Conservation (phyloP, 2,329 filamentous ascomycete species). For the Biscogniauxia sp. region DNA sequence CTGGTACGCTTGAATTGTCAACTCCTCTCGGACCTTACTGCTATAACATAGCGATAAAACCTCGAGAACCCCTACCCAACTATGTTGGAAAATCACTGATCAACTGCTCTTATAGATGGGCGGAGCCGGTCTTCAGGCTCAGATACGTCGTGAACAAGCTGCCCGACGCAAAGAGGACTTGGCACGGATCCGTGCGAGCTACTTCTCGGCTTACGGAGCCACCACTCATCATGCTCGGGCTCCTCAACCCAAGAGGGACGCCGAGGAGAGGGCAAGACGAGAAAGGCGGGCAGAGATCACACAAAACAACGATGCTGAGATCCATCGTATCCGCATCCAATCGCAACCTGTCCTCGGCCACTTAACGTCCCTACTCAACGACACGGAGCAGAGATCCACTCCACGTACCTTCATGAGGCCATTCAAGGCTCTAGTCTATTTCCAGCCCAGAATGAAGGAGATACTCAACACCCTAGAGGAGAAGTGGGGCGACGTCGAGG, state of each 20-base stretch:
- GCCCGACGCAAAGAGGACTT: conserved; percentile 37
- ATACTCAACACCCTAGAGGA: conserved; percentile 39
- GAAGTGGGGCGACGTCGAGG: conserved; percentile 40
- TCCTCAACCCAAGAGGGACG: conserved; percentile 10
- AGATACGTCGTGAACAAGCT: conserved; percentile 40
- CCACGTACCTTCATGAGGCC: conserved; percentile 41
- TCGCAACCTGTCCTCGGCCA: conserved; percentile 41
- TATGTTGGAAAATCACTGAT: not conserved
- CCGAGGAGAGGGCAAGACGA: conserved; percentile 19
- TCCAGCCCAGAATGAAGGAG: conserved; percentile 41
- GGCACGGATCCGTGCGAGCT: conserved; percentile 34
- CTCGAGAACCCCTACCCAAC: too few species aligned
- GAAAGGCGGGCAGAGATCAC: conserved; percentile 22
- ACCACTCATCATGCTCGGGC: conserved; percentile 9
- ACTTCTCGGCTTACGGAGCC: conserved; percentile 18
- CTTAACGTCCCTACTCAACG: conserved; percentile 36
- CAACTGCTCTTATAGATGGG: conserved; percentile 20
- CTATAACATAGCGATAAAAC: too few species aligned
- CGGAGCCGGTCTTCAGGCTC: conserved; percentile 33
- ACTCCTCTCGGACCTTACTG: not conserved
- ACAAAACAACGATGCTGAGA: conserved; percentile 20
- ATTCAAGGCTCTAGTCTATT: conserved; percentile 40
- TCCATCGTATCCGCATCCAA: conserved; percentile 38
- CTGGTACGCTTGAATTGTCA: conserved; percentile 17
- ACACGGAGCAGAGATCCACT: conserved; percentile 34